Evolutionary conservation across 2,329 filamentous ascomycete species (phyloP).

Genomic region (Zalaria sp.): DNA sequence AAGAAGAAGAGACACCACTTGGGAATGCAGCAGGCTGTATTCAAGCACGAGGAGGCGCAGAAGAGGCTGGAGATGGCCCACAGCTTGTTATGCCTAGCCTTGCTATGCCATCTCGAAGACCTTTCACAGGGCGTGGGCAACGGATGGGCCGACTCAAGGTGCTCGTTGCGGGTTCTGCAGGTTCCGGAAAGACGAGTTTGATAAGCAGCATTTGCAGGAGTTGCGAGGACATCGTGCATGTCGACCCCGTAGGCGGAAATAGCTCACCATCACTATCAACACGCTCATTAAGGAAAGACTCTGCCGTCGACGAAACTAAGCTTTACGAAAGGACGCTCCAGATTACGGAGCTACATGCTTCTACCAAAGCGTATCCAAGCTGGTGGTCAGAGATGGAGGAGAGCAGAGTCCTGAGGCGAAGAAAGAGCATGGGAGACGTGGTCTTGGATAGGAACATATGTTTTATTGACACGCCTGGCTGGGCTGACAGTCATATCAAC

Average conservation of each 20-base stretch:
- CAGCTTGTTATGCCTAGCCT: constrained; percentile 98
- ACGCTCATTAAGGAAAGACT: not conserved
- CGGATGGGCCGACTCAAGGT: constrained; percentile 76
- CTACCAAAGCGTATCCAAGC: constrained; percentile 53
- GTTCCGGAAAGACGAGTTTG: constrained; percentile 77
- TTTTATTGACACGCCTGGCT: constrained; percentile 75
- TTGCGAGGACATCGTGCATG: constrained; percentile 86
- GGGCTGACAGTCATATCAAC: constrained; percentile 30
- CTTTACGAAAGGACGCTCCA: constrained; percentile 5
- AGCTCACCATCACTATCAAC: constrained; percentile 1
- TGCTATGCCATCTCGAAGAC: constrained; percentile 72
- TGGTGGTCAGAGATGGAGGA: constrained; percentile 81
- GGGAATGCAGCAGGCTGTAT: constrained; percentile 12
- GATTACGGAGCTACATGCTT: constrained; percentile 29
- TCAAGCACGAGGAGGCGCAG: not conserved
- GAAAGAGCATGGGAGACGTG: constrained; percentile 60
- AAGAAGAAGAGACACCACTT: constrained; percentile 21
- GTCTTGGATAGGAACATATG: constrained; percentile 85
- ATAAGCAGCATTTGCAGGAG: constrained; percentile 76
- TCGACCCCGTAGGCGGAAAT: constrained; percentile 44
- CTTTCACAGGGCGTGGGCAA: constrained; percentile 80
- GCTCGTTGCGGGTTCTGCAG: constrained; percentile 67
- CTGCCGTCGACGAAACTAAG: not conserved
- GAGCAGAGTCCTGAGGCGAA: constrained; percentile 41
- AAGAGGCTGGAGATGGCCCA: constrained; percentile 30